Evolutionary conservation across 1,284 basidiomycete species (phyloP).

Genomic region (Boletus smithii): DNA sequence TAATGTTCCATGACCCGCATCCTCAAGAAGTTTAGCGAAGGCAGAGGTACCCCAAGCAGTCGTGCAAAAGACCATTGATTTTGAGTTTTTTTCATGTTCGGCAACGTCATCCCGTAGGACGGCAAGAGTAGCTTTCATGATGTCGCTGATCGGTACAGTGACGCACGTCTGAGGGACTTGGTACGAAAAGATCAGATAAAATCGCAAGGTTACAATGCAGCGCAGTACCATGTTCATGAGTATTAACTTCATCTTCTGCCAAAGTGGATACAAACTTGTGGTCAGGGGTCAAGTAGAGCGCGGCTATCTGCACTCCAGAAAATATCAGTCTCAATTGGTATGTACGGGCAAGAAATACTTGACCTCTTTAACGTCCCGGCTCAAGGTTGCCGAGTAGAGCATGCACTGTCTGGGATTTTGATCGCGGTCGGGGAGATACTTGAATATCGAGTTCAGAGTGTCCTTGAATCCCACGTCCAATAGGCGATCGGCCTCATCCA

Average conservation of each 20-base stretch:
- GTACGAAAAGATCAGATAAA: not conserved
- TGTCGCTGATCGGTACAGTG: constrained; percentile 41
- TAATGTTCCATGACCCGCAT: constrained; percentile 32
- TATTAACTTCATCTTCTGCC: constrained; percentile 57
- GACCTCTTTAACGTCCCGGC: constrained; percentile 39
- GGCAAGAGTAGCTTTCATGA: constrained; percentile 42
- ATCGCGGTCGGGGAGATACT: constrained; percentile 46
- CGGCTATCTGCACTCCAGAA: constrained; percentile 39
- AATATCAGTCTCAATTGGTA: constrained; percentile 1
- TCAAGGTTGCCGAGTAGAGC: constrained; percentile 74
- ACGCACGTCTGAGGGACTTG: constrained; percentile 52
- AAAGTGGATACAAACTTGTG: constrained; percentile 65
- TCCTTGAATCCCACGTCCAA: constrained; percentile 88
- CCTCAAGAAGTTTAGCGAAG: constrained; percentile 45
- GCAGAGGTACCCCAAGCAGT: constrained; percentile 63
- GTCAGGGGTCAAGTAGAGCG: constrained; percentile 43
- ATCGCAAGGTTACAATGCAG: not conserved
- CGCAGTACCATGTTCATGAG: constrained; percentile 56
- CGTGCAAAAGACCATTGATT: constrained; percentile 62
- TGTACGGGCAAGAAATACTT: not conserved
- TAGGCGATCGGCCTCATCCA: constrained; percentile 89
- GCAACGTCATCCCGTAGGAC: constrained; percentile 36
- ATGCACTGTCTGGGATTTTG: constrained; percentile 60
- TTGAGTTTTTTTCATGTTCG: constrained; percentile 34
- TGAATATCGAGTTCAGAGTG: constrained; percentile 75